These are phyloP conservation scores for Acanthamoeba healyi DNA, from an alignment of 208 protist species.

Conservation along the genomic window DNA sequence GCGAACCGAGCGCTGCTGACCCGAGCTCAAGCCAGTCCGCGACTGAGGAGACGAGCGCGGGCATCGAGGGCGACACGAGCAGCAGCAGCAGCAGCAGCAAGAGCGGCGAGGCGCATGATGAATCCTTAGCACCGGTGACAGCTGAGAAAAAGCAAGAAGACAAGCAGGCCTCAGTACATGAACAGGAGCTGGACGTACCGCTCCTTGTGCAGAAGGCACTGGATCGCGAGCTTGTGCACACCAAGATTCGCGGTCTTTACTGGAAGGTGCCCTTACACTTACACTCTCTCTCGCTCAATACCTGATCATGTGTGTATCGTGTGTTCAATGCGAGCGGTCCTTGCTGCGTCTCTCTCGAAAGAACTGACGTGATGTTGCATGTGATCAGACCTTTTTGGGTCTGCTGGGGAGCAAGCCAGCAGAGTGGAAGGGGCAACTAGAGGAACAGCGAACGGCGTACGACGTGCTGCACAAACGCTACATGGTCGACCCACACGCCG, in stretches of 20 bases:
- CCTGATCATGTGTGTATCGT: no score
- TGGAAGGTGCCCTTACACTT: conserved; percentile 10
- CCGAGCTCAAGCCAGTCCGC: background rate
- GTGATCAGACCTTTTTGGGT: conserved; percentile 15
- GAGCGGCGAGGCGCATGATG: background rate
- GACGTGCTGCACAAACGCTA: conserved; percentile 33
- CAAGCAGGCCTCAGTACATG: background rate
- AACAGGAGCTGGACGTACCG: background rate
- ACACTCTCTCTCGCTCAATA: no score
- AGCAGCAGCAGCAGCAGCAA: background rate
- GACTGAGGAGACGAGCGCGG: background rate
- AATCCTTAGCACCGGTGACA: background rate
- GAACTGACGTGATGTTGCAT: background rate
- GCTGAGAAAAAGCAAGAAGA: background rate
- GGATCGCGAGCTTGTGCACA: conserved; percentile 31
- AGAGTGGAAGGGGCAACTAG: conserved; percentile 18
- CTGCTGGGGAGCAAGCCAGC: conserved; percentile 1
- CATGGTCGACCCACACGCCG: conserved; percentile 59
- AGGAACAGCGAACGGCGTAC: background rate
- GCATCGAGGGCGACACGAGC: background rate
- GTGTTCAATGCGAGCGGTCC: no score
- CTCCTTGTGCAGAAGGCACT: conserved; percentile 27
- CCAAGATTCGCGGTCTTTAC: background rate
- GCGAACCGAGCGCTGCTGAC: background rate
- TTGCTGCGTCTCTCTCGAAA: no score